These are phyloP conservation scores for Lotmaria passim DNA, from an alignment of 208 protist species.

Conservation along the genomic window DNA sequence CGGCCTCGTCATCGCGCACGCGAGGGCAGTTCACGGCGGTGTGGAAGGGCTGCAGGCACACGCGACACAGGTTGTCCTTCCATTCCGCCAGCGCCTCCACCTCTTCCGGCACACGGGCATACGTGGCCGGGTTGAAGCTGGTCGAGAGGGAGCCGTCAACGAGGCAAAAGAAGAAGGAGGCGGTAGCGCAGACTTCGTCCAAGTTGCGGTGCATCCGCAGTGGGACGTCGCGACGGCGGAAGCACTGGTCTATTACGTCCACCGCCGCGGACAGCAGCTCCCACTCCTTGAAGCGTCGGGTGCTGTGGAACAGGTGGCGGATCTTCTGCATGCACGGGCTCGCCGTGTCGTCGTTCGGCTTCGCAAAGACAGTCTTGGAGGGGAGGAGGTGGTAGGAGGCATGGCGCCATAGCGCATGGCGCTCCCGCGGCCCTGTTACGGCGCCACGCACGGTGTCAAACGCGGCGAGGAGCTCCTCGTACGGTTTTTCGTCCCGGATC, in stretches of 20 bases:
- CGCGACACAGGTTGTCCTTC: constrained; percentile 78
- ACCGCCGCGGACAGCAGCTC: constrained; percentile 65
- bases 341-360: constrained; percentile 68
- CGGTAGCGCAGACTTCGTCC: constrained; percentile 66
- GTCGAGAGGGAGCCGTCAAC: constrained; percentile 78
- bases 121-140: constrained; percentile 64
- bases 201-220: constrained; percentile 33
- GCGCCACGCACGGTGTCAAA: constrained; percentile 84
- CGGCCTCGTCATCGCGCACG: constrained; percentile 27
- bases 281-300: constrained; percentile 75
- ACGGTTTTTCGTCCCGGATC: constrained; percentile 68
- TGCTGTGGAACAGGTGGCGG: constrained; percentile 43
- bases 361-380: constrained; percentile 81
- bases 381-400: constrained; percentile 79
- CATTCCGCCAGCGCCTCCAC: constrained; percentile 59
- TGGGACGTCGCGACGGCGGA: constrained; percentile 63
- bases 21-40: constrained; percentile 51
- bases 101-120: constrained; percentile 81
- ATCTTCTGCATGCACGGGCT: constrained; percentile 72
- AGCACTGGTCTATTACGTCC: constrained; percentile 71
- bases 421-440: constrained; percentile 73
- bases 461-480: constrained; percentile 79
- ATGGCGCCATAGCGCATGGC: constrained; percentile 87
- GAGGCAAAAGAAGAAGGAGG: constrained; percentile 87
- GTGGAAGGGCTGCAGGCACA: constrained; percentile 86